phyloP scores from a whole-genome alignment of 768 basidiomycete genomes.

The Suillus lakei region DNA sequence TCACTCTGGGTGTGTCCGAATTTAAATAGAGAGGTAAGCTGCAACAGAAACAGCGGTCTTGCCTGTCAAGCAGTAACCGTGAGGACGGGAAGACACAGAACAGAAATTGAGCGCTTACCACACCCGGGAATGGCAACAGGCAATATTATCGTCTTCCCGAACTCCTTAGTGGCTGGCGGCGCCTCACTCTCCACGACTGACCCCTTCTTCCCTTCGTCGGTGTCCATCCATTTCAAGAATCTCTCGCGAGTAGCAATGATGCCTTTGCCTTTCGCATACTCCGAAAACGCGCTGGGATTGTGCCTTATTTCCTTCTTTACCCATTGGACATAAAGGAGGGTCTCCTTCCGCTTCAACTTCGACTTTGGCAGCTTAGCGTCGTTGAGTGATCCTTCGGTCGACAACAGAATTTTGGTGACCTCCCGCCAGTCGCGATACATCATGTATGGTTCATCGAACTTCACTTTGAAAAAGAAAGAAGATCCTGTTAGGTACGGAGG shows the following conservation, averaged over 20 bases:
- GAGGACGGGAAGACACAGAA: background rate
- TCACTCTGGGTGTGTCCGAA: constrained; percentile 96
- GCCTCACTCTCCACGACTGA: constrained; percentile 33
- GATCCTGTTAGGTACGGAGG: constrained; percentile 79
- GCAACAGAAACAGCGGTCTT: constrained; percentile 89
- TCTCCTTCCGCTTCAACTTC: constrained; percentile 80
- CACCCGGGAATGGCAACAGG: constrained; percentile 93
- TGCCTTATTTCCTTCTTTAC: constrained; percentile 73
- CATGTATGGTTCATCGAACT: constrained; percentile 98
- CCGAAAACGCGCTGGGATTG: constrained; percentile 64
- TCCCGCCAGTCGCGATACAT: constrained; percentile 99
- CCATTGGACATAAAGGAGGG: constrained; percentile 82
- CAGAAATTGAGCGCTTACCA: constrained; percentile 54
- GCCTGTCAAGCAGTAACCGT: constrained; percentile 46
- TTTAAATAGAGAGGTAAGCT: constrained; percentile 75
- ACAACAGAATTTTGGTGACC: constrained; percentile 78
- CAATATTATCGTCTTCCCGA: constrained; percentile 81
- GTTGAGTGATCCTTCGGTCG: constrained; percentile 36
- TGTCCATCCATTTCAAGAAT: constrained; percentile 73
- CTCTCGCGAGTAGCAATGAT: constrained; percentile 83
- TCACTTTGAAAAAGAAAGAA: constrained; percentile 98
- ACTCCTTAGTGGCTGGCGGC: constrained; percentile 28
- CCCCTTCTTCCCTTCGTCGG: constrained; percentile 47
- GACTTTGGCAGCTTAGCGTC: constrained; percentile 55
- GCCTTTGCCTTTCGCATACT: constrained; percentile 73